Conservation (phyloP, 371 early-diverging fungal species). For the Actinomucor elegans region DNA sequence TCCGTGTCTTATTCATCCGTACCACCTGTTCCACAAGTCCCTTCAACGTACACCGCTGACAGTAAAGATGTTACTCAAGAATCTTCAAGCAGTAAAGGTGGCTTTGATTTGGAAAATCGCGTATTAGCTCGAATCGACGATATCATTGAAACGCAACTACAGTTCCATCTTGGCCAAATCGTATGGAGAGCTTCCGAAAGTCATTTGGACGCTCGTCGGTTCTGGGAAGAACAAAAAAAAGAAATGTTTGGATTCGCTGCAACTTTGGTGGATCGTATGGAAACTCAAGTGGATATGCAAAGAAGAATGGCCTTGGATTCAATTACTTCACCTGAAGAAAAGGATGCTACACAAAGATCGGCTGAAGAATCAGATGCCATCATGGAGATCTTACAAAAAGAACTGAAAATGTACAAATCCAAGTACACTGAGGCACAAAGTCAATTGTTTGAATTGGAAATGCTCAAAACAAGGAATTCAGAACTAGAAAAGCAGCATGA, state of each 20-base stretch:
- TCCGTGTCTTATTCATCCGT: constrained; percentile 9
- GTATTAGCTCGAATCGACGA: constrained; percentile 21
- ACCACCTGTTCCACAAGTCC: constrained; percentile 22
- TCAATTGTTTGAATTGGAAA: constrained; percentile 28
- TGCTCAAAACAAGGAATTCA: constrained; percentile 9
- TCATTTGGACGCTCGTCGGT: constrained; percentile 28
- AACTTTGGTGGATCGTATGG: constrained; percentile 20
- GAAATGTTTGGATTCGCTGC: constrained; percentile 31
- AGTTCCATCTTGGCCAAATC: constrained; percentile 33
- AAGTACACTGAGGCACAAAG: constrained; percentile 16
- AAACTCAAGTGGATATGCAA: constrained; percentile 9
- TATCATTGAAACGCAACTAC: constrained; percentile 27
- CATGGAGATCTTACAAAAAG: constrained; percentile 4
- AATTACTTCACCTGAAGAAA: not conserved
- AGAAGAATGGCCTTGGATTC: constrained; percentile 2
- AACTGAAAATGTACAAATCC: constrained; percentile 12
- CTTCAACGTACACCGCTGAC: not conserved
- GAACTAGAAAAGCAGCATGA: constrained; percentile 27
- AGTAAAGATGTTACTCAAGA: not conserved
- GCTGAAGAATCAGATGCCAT: no score
- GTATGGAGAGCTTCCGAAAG: constrained; percentile 34
- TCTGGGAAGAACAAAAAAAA: constrained; percentile 43
- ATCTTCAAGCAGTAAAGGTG: not conserved
- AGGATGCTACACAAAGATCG: not conserved
- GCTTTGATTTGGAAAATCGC: not conserved